Conservation (phyloP, 1,284 basidiomycete genomes). For the Fistulinella staudtii region DNA sequence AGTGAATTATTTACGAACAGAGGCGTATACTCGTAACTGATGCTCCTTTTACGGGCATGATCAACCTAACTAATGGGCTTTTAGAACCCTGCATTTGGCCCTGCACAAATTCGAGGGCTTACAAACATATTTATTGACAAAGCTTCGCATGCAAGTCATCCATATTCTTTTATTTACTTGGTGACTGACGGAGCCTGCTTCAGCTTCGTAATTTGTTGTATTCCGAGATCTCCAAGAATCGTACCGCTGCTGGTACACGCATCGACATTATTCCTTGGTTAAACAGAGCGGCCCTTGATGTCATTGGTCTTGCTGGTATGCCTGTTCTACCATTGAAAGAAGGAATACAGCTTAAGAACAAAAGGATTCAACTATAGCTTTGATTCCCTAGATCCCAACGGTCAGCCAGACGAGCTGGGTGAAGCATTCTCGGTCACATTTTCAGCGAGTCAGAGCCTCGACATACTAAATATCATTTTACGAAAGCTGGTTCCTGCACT, state of each 20-base stretch:
- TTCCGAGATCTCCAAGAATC: slow-evolving; percentile 26
- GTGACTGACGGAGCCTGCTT: neutral
- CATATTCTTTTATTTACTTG: neutral
- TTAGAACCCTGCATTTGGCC: slow-evolving; percentile 60
- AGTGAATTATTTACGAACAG: slow-evolving; percentile 5
- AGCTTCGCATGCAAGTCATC: slow-evolving; percentile 26
- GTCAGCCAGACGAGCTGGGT: slow-evolving; percentile 45
- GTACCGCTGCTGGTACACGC: slow-evolving; percentile 14
- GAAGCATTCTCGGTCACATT: no score
- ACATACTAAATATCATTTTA: slow-evolving; percentile 14
- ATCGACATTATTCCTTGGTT: slow-evolving; percentile 55
- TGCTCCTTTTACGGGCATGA: neutral
- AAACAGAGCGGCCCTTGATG: slow-evolving; percentile 56
- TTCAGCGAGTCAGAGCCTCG: slow-evolving; percentile 16
- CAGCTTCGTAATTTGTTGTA: slow-evolving; percentile 48
- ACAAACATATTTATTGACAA: slow-evolving; percentile 55
- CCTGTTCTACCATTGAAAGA: neutral
- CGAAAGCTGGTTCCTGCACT: slow-evolving; percentile 40
- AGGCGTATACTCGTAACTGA: slow-evolving; percentile 25
- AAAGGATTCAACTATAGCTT: slow-evolving; percentile 67
- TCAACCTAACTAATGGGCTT: neutral
- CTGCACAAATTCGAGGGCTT: slow-evolving; percentile 50
- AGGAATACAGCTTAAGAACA: neutral
- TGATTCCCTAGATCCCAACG: slow-evolving; percentile 41
- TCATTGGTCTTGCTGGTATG: slow-evolving; percentile 64